Percentiles rank a stretch among this genome's conserved stretches.
phyloP scores from a whole-genome alignment of 2,329 filamentous ascomycete genomes.

The Hypoxylon sp. region DNA sequence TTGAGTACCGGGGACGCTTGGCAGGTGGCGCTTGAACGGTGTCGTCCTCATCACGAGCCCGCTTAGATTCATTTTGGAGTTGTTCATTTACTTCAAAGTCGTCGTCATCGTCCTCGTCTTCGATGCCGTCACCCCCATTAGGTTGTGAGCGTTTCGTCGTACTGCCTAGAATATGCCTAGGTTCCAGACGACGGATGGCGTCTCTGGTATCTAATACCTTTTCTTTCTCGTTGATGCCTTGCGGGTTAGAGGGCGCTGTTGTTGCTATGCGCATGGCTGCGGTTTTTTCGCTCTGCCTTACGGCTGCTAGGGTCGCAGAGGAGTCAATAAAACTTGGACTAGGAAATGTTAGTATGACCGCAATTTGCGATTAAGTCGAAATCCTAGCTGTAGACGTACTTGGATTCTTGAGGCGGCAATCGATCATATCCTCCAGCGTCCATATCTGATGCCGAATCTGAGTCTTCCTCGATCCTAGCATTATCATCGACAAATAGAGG shows the following conservation, averaged over 20 bases:
- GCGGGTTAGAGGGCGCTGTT: constrained; percentile 34
- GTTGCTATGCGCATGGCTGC: background rate
- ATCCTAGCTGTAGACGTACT: constrained; percentile 35
- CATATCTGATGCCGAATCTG: constrained; percentile 45
- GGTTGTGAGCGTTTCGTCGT: constrained; percentile 24
- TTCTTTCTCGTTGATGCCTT: constrained; percentile 28
- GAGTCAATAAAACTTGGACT: constrained; percentile 50
- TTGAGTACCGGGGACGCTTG: constrained; percentile 41
- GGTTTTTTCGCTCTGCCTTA: constrained; percentile 42
- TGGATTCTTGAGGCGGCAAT: constrained; percentile 40
- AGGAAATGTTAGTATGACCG: constrained; percentile 39
- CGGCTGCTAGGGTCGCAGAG: constrained; percentile 42
- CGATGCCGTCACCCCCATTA: constrained; percentile 20
- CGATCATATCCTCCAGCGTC: constrained; percentile 43
- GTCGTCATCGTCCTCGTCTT: constrained; percentile 35
- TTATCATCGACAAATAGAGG: constrained; percentile 34
- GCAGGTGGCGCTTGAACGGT: constrained; percentile 13
- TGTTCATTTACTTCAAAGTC: constrained; percentile 49
- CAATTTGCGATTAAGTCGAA: background rate
- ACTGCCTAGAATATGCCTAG: constrained; percentile 38
- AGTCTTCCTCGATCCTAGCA: constrained; percentile 28
- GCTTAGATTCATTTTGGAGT: constrained; percentile 41
- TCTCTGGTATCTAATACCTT: constrained; percentile 38
- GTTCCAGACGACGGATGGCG: constrained; percentile 45
- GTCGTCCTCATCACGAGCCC: constrained; percentile 21